A percentile compares a stretch with the other conserved stretches of the same genome.
These are phyloP conservation scores for Kalmusia sp. DNA, from an alignment of 2,329 filamentous ascomycete species.

Conservation along the genomic window DNA sequence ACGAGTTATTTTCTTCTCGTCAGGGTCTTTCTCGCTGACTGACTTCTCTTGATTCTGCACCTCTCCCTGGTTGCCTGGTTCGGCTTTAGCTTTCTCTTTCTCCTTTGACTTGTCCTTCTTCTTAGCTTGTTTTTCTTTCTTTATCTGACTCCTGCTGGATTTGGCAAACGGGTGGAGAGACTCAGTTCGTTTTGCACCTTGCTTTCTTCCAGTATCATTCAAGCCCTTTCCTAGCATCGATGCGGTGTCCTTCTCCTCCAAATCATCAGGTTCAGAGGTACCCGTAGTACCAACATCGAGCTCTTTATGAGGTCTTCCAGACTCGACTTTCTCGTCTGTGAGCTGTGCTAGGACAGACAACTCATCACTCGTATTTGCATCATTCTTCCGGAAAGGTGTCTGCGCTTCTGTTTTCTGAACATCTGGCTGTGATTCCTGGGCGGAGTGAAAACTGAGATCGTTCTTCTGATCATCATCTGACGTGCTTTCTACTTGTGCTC, in stretches of 20 bases:
- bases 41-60: not conserved
- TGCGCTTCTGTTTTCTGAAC: slow-evolving; percentile 9
- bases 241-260: not conserved
- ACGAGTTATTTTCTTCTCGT: not conserved
- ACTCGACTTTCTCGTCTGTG: not conserved
- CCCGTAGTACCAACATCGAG: not conserved
- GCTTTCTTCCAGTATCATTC: slow-evolving; percentile 22
- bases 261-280: not conserved
- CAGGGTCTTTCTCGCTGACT: not conserved
- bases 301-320: not conserved
- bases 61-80: slow-evolving; percentile 13
- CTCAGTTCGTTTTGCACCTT: slow-evolving; percentile 33
- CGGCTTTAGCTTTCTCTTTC: slow-evolving; percentile 23
- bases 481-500: slow-evolving; percentile 6
- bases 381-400: too few species aligned
- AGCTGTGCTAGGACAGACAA: too few species aligned
- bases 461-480: slow-evolving; percentile 34
- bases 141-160: slow-evolving; percentile 33
- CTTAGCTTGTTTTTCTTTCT: slow-evolving; percentile 44
- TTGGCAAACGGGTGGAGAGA: slow-evolving; percentile 40
- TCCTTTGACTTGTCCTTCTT: slow-evolving; percentile 44
- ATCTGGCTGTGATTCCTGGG: slow-evolving; percentile 27
- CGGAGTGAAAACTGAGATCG: slow-evolving; percentile 32
- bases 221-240: slow-evolving; percentile 1
- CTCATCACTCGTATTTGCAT: too few species aligned